A percentile compares a stretch with the other conserved stretches of the same genome.
Evolutionary conservation across 495 filamentous ascomycete species (phyloP).

Genomic region (Neurospora tetraspora): DNA sequence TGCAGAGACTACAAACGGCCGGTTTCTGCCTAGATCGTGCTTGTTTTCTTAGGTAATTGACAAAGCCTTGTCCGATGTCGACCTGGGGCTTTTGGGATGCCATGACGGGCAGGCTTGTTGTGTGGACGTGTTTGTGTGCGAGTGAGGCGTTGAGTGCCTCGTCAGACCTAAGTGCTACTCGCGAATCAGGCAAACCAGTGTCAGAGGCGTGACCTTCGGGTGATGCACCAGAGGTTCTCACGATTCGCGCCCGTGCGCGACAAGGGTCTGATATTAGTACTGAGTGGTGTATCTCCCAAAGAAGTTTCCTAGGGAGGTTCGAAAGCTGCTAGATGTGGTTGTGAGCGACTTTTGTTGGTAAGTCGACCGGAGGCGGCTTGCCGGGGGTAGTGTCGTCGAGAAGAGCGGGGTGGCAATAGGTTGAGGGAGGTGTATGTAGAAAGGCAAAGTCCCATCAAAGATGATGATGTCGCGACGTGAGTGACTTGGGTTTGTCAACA

Average conservation of each 20-base stretch:
- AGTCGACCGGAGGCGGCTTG: background rate
- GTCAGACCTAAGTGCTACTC: background rate
- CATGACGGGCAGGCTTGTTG: background rate
- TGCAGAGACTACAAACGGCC: background rate
- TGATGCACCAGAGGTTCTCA: background rate
- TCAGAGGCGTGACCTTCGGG: background rate
- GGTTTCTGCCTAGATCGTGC: background rate
- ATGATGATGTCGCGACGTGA: background rate
- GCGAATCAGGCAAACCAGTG: background rate
- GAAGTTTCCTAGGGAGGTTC: background rate
- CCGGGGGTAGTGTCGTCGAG: background rate
- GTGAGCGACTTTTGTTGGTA: background rate
- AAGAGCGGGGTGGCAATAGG: background rate
- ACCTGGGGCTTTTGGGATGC: background rate
- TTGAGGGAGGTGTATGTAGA: background rate
- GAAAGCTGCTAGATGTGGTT: background rate
- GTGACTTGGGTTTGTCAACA: background rate
- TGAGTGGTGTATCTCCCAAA: background rate
- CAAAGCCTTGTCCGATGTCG: background rate
- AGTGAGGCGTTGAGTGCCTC: background rate
- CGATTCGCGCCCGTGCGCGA: no score
- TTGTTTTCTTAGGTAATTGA: background rate
- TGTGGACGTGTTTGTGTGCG: background rate
- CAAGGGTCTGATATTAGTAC: background rate
- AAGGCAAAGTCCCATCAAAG: background rate